Percentiles rank a stretch among this genome's conserved stretches.
Evolutionary conservation across 2,329 filamentous ascomycete species (phyloP).

Genomic region (Monosporascus sp.): DNA sequence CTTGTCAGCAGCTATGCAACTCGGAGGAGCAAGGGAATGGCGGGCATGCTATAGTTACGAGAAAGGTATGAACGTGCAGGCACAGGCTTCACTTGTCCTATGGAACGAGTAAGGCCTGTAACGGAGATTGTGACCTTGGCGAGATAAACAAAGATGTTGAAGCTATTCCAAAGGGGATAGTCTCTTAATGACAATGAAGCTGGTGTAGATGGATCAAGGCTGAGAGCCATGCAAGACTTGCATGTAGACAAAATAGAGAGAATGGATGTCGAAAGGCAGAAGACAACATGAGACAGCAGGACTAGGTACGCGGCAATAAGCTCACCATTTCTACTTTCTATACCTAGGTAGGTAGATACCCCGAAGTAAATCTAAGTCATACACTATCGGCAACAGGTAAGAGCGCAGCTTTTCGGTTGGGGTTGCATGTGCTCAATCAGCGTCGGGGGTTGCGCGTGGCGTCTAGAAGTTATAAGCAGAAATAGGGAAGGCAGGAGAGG

Average conservation of each 20-base stretch:
- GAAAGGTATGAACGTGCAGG: too few species aligned
- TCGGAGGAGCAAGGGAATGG: too few species aligned
- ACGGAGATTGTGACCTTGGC: too few species aligned
- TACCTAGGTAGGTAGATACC: neutral
- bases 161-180: too few species aligned
- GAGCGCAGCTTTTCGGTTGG: neutral
- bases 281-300: neutral
- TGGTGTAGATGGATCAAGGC: neutral
- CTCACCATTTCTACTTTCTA: neutral
- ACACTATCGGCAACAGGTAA: neutral
- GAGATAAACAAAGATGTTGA: too few species aligned
- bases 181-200: too few species aligned
- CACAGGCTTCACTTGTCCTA: too few species aligned
- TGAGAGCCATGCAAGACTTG: neutral
- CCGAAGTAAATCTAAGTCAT: neutral
- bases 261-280: neutral
- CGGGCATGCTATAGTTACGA: too few species aligned
- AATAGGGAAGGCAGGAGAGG: neutral
- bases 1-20: conserved; percentile 10
- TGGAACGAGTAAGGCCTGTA: too few species aligned
- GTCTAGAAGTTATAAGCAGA: neutral
- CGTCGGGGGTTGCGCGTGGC: neutral
- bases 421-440: neutral
- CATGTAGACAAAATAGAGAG: neutral
- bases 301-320: neutral